These are phyloP conservation scores for Haberlea rhodopensis DNA, from an alignment of 257 asterid species.

Conservation along the genomic window DNA sequence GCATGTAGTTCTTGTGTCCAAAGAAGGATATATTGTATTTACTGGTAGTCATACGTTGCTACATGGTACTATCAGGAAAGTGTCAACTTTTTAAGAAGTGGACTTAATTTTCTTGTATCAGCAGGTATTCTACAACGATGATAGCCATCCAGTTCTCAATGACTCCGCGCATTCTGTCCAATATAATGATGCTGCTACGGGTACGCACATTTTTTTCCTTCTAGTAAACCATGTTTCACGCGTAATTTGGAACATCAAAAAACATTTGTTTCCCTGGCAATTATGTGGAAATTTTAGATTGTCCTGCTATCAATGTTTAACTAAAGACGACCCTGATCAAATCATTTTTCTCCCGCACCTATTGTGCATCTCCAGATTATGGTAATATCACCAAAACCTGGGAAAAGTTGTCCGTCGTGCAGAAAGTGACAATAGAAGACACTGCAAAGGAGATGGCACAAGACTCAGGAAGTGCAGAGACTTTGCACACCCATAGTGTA, in stretches of 20 bases:
- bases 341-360: conserved; percentile 19
- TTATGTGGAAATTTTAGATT: not conserved
- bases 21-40: not conserved
- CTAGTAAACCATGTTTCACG: not conserved
- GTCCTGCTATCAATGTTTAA: not conserved
- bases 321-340: conserved; percentile 1
- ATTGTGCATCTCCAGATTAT: conserved; percentile 30
- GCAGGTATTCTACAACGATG: conserved; percentile 68
- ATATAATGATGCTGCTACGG: conserved; percentile 46
- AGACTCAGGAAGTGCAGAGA: conserved; percentile 27
- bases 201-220: conserved; percentile 25
- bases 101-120: not conserved
- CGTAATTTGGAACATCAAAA: not conserved
- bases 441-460: conserved; percentile 28
- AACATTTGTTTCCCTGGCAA: not conserved
- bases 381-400: conserved; percentile 30
- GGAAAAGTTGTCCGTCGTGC: conserved; percentile 28
- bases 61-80: not conserved
- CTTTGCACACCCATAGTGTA: conserved; percentile 21
- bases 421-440: conserved; percentile 26
- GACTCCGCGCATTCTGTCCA: conserved; percentile 33
- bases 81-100: not conserved
- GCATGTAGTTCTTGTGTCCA: not conserved
- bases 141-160: conserved; percentile 27
- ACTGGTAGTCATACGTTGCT: not conserved